Percentiles rank a stretch among this genome's conserved stretches.
Evolutionary conservation across 1,284 basidiomycete genomes (phyloP).

Genomic region (Neonothopanus nambi): DNA sequence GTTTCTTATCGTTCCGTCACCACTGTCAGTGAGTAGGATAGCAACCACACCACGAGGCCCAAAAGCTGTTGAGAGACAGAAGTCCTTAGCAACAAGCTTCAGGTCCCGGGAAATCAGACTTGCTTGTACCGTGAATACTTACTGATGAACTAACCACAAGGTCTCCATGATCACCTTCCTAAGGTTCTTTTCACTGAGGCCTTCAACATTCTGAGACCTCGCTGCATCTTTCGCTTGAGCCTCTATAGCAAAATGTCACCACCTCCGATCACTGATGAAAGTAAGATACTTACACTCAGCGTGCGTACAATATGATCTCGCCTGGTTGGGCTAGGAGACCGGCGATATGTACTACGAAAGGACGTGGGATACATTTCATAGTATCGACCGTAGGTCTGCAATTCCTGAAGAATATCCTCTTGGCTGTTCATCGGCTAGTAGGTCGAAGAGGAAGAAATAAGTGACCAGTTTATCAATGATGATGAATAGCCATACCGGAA

Average conservation of each 20-base stretch:
- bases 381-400: slow-evolving; percentile 16
- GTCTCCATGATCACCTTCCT: not conserved
- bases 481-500: slow-evolving; percentile 13
- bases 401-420: slow-evolving; percentile 20
- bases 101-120: no score
- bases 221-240: not conserved
- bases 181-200: no score
- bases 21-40: no score
- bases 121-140: no score
- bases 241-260: not conserved
- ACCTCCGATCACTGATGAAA: not conserved
- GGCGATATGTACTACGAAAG: not conserved
- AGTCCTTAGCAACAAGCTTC: no score
- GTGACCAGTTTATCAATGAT: not conserved
- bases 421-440: slow-evolving; percentile 22
- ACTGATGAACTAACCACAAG: no score
- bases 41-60: no score
- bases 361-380: not conserved
- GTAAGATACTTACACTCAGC: not conserved
- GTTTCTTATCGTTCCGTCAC: no score
- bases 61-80: no score
- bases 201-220: not conserved
- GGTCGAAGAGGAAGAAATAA: not conserved
- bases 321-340: not conserved
- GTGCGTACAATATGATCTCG: not conserved